Base-by-base conservation (phyloP, 2,329 filamentous ascomycete genomes). In the Monilinia fructicola region DNA sequence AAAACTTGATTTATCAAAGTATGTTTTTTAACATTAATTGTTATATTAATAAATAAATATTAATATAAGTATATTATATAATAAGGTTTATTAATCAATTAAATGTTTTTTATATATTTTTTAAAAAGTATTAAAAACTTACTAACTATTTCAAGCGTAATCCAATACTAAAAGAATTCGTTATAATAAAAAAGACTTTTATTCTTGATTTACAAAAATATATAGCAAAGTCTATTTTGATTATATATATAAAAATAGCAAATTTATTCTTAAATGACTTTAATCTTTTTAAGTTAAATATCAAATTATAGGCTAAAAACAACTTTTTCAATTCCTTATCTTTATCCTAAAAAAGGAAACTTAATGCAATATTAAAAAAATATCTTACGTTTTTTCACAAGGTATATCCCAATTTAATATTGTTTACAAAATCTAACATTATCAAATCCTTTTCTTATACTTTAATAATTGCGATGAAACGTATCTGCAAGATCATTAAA, bases 241-340 rank as follows among this genome's bases (percentile, higher is more conserved):
- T 11, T 1, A 9, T 4, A 1, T 35, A 54, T 1, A 23, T 11
- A n/a, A 58, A 28, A 10, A n/a, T 59, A 1, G n/a, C 42, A 7
- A 44, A 65, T 2, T 1, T 3, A 1, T 65, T 65, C 26, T 7
- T 65, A 2, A 42, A 18, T n/a, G n/a, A 50, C 0, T n/a, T 31
- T 6, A 59, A 59, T 23, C 42, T 58, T 6, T 2, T 65, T 0
- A 65, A 44, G 0, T 6, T 58, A 2, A 44, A 11, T 10, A 28
- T 65, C 1, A 58, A 58, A 16, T 58, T 54, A 50, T 65, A 54
- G 54, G 63, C 31, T 1, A 35, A 52, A 14, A 50, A 58, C 2
- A 54, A 23, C 6, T 38, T 23, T 2, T 44, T 54, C 4, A 38
- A 18, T 3, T 50, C 35, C 1, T 21, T 65, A 16, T 52, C 54